Base-by-base conservation (phyloP, 441 rosid genomes). In the Eutrema salsugineum region DNA sequence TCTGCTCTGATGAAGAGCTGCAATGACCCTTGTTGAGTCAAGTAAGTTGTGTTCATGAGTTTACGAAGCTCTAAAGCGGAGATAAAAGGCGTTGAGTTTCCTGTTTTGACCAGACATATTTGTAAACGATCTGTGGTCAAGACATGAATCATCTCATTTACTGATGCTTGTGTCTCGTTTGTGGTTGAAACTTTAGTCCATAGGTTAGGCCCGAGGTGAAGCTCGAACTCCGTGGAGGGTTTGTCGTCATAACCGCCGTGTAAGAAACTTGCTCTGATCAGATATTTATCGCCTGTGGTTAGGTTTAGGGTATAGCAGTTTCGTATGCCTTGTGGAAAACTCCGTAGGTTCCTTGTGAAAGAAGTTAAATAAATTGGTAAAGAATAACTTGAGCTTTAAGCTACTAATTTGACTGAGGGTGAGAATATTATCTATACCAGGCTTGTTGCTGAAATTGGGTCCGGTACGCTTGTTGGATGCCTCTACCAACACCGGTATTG, bases 51-150 rank as follows among this genome's bases (percentile, higher is more conserved):
- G 72, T 55, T 81, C 17, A 22, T 51, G 50, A 86, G 51, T 19
- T 39, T 77, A 66, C 94, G 84, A 7, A 88, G 43, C 64, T 87
- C 94, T 40, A 87, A 56, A 15, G 75, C 75, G 0, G 94, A 87
- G 36, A 88, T 84, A 60, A 87, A 84, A 14, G 94, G 94, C 1
- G 73, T 69, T 2, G 90, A 87, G 1, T 22, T 15, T 7, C 81
- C 85, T 3, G 79, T 78, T 54, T 83, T 78, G 8, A 77, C 85
- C 8, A 84, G 73, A 70, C 94, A 88, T 44, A 86, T 60, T 35
- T 78, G 61, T 22, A 80, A 38, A 11, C 70, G 62, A 46, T 78
- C 70, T 10, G 57, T 43, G 1, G 54, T 51, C 5, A 75, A 19
- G 5, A 63, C 10, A 63, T 84, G 80, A 53, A 87, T 78, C 51